Base-by-base conservation (phyloP, 2,329 filamentous ascomycete species). In the Aspergillus sojae region DNA sequence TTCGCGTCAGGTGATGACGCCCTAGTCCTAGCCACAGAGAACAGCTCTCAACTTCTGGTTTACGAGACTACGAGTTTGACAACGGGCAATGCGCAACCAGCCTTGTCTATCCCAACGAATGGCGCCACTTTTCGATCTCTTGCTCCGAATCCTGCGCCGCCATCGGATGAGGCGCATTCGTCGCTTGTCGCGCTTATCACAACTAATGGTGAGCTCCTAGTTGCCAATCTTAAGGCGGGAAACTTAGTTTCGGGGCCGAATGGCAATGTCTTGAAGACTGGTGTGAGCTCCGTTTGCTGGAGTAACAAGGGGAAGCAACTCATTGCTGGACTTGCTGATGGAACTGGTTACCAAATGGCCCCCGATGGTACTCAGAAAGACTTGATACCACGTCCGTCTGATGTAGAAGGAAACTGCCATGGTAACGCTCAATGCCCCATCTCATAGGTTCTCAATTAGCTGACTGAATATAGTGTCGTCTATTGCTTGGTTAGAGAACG, bases 291-390 rank as follows among this genome's bases (percentile, higher is more conserved):
- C 72, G 86, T 92, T 6, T 90, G 91, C 61, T 99, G 96, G 95
- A 99, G 95, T 77, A 90, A 88, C 65, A 92, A 90, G 75, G 95
- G 95, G 54, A 99, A 97, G 76, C 94, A 98, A 75, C 83, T 99
- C 50, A 89, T 96, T 52, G 94, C 92, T 68, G 95, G 96, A 19
- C 83, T 95, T 70, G 88, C 84, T 7, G 88, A 97, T 78, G 95
- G 95, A 62, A 89, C 88, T 14, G 89, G 91, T 58, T 86, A 86
- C 61, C 94, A 97, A 76, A 90, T 98, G 86, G 93, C 91, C 9
- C 92, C 91, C 0, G 87, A 92, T 70, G 94, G 94, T 54, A 85
- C 85, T 46, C 84, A 86, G 32, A 95, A 94, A 79, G 93, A 85
- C 41, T 84, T 89, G 58, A 91, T 99, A 54, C 93, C 94, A 28